Evolutionary conservation across 371 early-diverging fungal genomes (phyloP), one percentile per base, ranked within the genome.

Genomic region (Saksenaea vasiformis): DNA sequence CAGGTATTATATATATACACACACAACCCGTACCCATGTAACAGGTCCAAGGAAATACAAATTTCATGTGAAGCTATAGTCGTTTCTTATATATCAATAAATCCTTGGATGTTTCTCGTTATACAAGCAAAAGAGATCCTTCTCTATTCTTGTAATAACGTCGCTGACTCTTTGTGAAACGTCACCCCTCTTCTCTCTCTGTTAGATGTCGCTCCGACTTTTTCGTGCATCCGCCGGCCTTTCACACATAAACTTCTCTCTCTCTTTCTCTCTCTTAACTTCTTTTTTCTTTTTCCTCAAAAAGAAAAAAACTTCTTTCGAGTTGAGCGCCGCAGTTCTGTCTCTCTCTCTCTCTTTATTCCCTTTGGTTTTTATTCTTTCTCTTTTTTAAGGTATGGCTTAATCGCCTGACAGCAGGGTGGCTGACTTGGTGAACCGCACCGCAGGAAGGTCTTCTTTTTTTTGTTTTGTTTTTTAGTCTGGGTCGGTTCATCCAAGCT

Each of bases 211-310:
- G 51, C 51, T 47, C 51, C 51, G 51, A 47, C 24, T 47, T 47
- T 47, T 47, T 47, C 51, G 51, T 47, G 51, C 51, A 47, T 47
- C 51, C 51, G 51, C 51, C 51, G 51, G 51, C 22, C 51, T 47
- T 47, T 47, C 51, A 47, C 51, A 47, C 51, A 47, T 47, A 47
- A 47, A 22, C 51, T 22, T 8, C 22, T 19, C 5, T 10, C 51
- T 47, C 22, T 47, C 22, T 47, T 22, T 47, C 22, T 47, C 22
- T 47, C 24, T 47, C 22, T 22, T 47, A 10, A 22, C 10, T 10
- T 22, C 51, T 47, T 47, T 47, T 47, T 22, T 47, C 24, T 47
- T 47, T 47, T 10, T 47, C n/a, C 27, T 47, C 51, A 47, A 22
- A 47, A n/a, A 19, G 22, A 22, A 10, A 22, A 22, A 47, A 19